A percentile compares a stretch with the other conserved stretches of the same genome.
These are phyloP conservation scores for Verticillium isaacii DNA, from an alignment of 2,329 filamentous ascomycete genomes.

Conservation along the genomic window DNA sequence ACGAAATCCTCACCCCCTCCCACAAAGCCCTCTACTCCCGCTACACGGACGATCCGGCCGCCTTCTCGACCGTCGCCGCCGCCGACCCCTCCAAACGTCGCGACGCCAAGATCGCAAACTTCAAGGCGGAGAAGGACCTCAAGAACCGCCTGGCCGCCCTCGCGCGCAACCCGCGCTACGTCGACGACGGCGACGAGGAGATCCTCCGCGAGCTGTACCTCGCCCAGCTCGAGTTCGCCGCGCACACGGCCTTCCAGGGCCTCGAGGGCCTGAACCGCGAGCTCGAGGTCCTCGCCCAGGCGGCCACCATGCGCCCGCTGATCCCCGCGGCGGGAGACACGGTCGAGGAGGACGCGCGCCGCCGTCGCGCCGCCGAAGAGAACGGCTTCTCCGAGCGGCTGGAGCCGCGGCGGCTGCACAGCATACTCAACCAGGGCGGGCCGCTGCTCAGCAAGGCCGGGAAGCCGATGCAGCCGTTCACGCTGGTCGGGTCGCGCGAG, in stretches of 20 bases:
- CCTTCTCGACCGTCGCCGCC: slow-evolving; percentile 61
- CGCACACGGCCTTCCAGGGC: slow-evolving; percentile 77
- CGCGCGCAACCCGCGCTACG: slow-evolving; percentile 42
- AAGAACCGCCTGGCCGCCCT: slow-evolving; percentile 70
- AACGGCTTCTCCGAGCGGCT: slow-evolving; percentile 65
- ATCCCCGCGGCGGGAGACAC: slow-evolving; percentile 37
- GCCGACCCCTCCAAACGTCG: slow-evolving; percentile 61
- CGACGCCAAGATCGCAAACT: slow-evolving; percentile 81
- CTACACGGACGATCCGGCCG: slow-evolving; percentile 67
- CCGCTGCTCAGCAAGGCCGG: slow-evolving; percentile 75
- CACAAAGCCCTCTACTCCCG: slow-evolving; percentile 67
- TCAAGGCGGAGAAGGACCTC: slow-evolving; percentile 79
- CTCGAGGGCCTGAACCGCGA: slow-evolving; percentile 87
- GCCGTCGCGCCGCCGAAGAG: slow-evolving; percentile 23
- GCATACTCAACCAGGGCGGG: slow-evolving; percentile 44
- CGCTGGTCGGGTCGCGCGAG: slow-evolving; percentile 71
- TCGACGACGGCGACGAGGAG: slow-evolving; percentile 79
- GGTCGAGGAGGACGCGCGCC: slow-evolving; percentile 41
- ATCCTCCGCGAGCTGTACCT: slow-evolving; percentile 75
- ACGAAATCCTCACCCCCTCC: slow-evolving; percentile 61
- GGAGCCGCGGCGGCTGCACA: slow-evolving; percentile 53
- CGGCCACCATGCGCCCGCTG: slow-evolving; percentile 46
- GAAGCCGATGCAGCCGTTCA: slow-evolving; percentile 88
- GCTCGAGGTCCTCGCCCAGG: slow-evolving; percentile 72
- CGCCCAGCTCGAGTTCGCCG: slow-evolving; percentile 66